Evolutionary conservation across 169 alveolate genomes (phyloP).

Genomic region (Plasmodium vivax): DNA sequence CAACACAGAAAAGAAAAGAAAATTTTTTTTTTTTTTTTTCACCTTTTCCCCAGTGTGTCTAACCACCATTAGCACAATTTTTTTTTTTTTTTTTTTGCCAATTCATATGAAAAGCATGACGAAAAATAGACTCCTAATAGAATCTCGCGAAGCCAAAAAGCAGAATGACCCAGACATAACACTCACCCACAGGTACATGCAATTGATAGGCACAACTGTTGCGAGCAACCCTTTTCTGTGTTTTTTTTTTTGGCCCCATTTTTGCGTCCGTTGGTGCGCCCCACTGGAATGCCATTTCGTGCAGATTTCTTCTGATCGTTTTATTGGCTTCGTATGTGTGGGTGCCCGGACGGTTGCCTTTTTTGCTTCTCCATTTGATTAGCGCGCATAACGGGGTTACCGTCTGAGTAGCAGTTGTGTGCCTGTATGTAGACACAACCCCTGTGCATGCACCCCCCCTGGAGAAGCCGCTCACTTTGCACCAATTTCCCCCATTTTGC

Average conservation of each 20-base stretch:
- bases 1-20: not conserved
- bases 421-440: not conserved
- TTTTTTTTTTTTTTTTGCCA: not conserved
- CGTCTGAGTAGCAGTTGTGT: not conserved
- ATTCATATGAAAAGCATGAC: slow-evolving; percentile 41
- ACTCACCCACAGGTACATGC: slow-evolving; percentile 72
- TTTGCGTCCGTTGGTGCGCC: not conserved
- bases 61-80: not conserved
- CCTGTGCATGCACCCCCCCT: not conserved
- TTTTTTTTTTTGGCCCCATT: not conserved
- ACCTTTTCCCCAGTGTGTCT: not conserved
- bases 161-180: slow-evolving; percentile 82
- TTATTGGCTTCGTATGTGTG: not conserved
- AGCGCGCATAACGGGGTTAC: not conserved
- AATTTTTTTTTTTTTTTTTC: not conserved
- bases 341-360: not conserved
- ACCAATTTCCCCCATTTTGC: not conserved
- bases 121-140: slow-evolving; percentile 82
- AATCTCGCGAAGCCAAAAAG: slow-evolving; percentile 81
- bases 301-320: not conserved
- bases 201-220: not conserved
- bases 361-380: not conserved
- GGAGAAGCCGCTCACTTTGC: not conserved
- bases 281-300: not conserved
- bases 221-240: not conserved